Evolutionary conservation across 2,329 filamentous ascomycete genomes (phyloP), one percentile per base, ranked within the genome.

Genomic region (Bipolaris bicolor): DNA sequence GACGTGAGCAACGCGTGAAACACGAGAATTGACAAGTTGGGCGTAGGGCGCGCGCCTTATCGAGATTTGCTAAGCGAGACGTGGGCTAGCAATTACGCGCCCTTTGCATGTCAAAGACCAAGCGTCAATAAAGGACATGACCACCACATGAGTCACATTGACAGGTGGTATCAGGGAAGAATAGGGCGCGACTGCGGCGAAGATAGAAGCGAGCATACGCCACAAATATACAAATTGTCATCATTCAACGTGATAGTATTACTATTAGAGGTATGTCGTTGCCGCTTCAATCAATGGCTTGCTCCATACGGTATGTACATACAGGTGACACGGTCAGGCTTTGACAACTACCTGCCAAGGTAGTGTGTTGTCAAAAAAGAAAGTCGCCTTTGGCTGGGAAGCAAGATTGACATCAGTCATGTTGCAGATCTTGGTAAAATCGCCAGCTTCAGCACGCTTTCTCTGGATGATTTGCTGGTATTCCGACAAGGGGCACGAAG

Each of bases 351-450:
- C 48, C 40, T 62, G 61, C 39, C 61, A 74, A 9, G 71, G 58
- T 45, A 72, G 48, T 3, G 60, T 65, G 16, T 63, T 60, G 29
- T 73, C 64, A 26, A 63, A 69, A 59, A 70, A 71, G 56, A 73
- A 73, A 2, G 61, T 69, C 18, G 66, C 64, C 22, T 58, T 62
- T 2, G 64, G 68, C 45, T 62, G 53, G 5, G 58, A 55, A 7
- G 52, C 43, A 29, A 62, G 37, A 16, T 16, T 24, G 29, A 15
- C 29, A 48, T 64, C 60, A 2, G 69, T 75, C 7, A 66, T 61
- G 41, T 73, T 73, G 44, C 82, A 84, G 48, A 81, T 76, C 36
- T 76, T 69, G 2, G 77, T 75, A 72, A 83, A 86, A 65, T 81
- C 78, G 16, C 85, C 83, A 22, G 82, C 80, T 7, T 74, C 71